phyloP scores from a whole-genome alignment of 345 rosid species.

The Tarenaya hassleriana region DNA sequence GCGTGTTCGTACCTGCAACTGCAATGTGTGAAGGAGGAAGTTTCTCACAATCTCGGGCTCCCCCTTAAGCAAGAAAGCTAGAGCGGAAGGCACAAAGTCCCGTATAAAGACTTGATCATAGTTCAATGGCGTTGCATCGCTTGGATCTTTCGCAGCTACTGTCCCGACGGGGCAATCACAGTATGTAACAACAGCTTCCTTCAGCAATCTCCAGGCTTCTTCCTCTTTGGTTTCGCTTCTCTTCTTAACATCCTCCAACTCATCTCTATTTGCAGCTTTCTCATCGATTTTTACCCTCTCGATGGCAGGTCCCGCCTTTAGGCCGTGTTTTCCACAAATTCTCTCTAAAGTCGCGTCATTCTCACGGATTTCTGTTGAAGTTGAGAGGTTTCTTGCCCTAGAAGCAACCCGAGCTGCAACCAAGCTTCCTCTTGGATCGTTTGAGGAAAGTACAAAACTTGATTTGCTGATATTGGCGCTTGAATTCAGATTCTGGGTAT shows the following conservation, averaged over 20 bases:
- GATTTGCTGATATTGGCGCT: slow-evolving; percentile 11
- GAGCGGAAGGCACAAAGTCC: slow-evolving; percentile 85
- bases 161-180: slow-evolving; percentile 85
- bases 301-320: slow-evolving; percentile 12
- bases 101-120: slow-evolving; percentile 96
- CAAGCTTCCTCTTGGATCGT: slow-evolving; percentile 8
- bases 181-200: slow-evolving; percentile 63
- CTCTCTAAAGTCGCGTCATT: slow-evolving; percentile 8
- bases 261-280: slow-evolving; percentile 19
- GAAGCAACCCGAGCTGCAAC: slow-evolving; percentile 23
- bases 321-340: slow-evolving; percentile 7
- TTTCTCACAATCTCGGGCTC: slow-evolving; percentile 85
- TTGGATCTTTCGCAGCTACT: slow-evolving; percentile 87
- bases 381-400: slow-evolving; percentile 17
- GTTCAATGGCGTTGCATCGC: slow-evolving; percentile 59
- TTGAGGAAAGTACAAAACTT: slow-evolving; percentile 10
- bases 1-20: slow-evolving; percentile 58
- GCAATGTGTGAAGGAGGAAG: slow-evolving; percentile 90
- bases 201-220: slow-evolving; percentile 85
- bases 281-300: slow-evolving; percentile 16
- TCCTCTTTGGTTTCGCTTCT: slow-evolving; percentile 38
- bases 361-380: slow-evolving; percentile 6
- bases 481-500: background rate
- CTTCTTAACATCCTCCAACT: slow-evolving; percentile 31
- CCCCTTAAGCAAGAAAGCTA: slow-evolving; percentile 84